phyloP scores from a whole-genome alignment of 2,329 filamentous ascomycete genomes.

The Cladosporium sp. region DNA sequence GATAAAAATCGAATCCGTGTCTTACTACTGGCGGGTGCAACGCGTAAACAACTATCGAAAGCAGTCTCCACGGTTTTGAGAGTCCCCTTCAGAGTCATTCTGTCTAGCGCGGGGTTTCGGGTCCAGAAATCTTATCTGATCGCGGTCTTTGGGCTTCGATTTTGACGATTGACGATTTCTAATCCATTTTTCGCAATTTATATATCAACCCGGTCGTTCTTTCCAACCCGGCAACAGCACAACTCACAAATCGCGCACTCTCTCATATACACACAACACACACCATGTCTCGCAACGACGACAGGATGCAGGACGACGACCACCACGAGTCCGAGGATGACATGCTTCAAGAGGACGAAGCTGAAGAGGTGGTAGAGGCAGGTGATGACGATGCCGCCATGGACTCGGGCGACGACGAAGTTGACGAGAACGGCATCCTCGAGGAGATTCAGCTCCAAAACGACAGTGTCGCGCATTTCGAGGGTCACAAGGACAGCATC shows the following conservation, averaged over 20 bases:
- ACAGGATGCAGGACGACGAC: constrained; percentile 22
- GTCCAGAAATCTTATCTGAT: constrained; percentile 4
- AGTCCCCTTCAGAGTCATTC: not conserved
- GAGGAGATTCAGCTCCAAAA: constrained; percentile 82
- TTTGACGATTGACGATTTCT: constrained; percentile 7
- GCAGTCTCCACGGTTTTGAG: not conserved
- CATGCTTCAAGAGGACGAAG: constrained; percentile 76
- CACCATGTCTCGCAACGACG: constrained; percentile 19
- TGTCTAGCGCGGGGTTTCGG: not conserved
- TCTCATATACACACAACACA: not conserved
- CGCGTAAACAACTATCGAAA: not conserved
- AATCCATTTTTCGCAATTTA: constrained; percentile 2
- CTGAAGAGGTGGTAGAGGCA: constrained; percentile 67
- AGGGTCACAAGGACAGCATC: constrained; percentile 84
- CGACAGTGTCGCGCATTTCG: constrained; percentile 91
- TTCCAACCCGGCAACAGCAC: not conserved
- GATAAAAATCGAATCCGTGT: not conserved
- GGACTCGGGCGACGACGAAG: constrained; percentile 73
- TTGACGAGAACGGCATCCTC: constrained; percentile 56
- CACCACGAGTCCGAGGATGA: constrained; percentile 66
- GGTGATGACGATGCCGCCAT: constrained; percentile 73
- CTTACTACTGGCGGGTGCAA: not conserved
- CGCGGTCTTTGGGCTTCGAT: constrained; percentile 6
- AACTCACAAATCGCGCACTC: not conserved
- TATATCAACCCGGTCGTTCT: not conserved